Percentiles rank a stretch among this genome's conserved stretches.
Evolutionary conservation across 2,329 filamentous ascomycete species (phyloP).

Genomic region (Venturia nashicola): DNA sequence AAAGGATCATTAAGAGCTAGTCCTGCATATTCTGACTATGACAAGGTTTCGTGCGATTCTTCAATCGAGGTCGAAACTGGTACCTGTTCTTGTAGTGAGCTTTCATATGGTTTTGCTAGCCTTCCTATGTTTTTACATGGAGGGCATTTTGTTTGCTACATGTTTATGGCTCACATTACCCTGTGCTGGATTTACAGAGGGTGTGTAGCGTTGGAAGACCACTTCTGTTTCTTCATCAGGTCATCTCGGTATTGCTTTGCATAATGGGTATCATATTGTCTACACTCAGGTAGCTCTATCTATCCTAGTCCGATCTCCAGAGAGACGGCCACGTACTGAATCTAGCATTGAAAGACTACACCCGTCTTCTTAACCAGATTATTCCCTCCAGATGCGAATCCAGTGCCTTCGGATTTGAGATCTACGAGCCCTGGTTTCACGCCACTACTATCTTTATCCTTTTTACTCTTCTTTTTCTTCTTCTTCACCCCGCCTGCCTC

Average conservation of each 20-base stretch:
- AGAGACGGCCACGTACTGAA: not conserved
- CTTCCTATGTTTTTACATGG: too few species aligned
- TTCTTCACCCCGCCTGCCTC: constrained; percentile 16
- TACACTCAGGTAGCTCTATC: not conserved
- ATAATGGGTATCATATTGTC: not conserved
- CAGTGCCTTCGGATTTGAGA: constrained; percentile 77
- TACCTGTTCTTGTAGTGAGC: too few species aligned
- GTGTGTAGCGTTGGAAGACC: too few species aligned
- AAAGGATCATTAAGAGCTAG: too few species aligned
- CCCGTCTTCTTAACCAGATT: constrained; percentile 70
- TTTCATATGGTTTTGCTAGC: too few species aligned
- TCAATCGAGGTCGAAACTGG: too few species aligned
- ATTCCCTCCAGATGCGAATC: constrained; percentile 77
- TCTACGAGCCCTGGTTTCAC: constrained; percentile 64
- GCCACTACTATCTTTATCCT: constrained; percentile 38
- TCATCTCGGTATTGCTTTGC: not conserved
- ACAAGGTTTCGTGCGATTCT: too few species aligned
- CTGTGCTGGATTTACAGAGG: too few species aligned
- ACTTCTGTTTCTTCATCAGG: too few species aligned
- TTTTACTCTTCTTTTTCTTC: constrained; percentile 24
- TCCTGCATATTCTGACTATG: too few species aligned
- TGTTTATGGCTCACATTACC: too few species aligned
- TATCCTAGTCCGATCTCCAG: not conserved
- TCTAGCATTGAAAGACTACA: constrained; percentile 69
- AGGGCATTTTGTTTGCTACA: too few species aligned